Evolutionary conservation across 177 flowering plant species (phyloP).

Genomic region (Telopea speciosissima): DNA sequence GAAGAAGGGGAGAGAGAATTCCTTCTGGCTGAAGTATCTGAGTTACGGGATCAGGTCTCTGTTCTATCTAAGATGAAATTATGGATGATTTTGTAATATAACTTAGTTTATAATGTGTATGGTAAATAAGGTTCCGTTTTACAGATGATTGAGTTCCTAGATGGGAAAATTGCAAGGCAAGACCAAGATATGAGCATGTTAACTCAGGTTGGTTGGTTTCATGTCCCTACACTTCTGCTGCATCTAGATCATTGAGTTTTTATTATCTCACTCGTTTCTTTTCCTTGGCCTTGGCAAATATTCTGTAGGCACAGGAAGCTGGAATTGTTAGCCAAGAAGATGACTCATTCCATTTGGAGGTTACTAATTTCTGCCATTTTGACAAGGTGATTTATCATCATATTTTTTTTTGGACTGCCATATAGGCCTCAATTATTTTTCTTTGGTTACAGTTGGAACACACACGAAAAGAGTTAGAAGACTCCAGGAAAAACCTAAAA

Average conservation of each 20-base stretch:
- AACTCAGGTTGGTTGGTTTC: constrained; percentile 33
- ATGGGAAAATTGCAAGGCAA: constrained; percentile 37
- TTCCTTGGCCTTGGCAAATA: constrained; percentile 7
- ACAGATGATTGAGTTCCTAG: constrained; percentile 57
- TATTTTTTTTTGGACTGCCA: neutral
- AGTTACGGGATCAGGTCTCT: constrained; percentile 69
- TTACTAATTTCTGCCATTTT: constrained; percentile 18
- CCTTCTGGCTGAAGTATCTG: constrained; percentile 63
- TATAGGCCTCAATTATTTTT: constrained; percentile 6
- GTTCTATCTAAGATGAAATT: constrained; percentile 7
- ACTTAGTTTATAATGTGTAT: neutral
- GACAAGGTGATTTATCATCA: neutral
- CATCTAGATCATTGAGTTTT: neutral
- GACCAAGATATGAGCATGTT: constrained; percentile 13
- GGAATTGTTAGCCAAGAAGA: constrained; percentile 26
- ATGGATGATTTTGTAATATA: neutral
- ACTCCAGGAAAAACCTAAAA: constrained; percentile 49
- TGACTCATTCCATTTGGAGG: constrained; percentile 47
- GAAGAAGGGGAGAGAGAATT: constrained; percentile 95
- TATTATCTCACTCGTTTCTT: neutral
- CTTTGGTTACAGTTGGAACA: constrained; percentile 44
- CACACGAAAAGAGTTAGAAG: constrained; percentile 51
- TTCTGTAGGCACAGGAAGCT: constrained; percentile 36
- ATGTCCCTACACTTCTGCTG: neutral
- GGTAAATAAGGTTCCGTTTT: constrained; percentile 8